phyloP scores from a whole-genome alignment of 1,139 yeast genomes.

The Diutina ranongensis region DNA sequence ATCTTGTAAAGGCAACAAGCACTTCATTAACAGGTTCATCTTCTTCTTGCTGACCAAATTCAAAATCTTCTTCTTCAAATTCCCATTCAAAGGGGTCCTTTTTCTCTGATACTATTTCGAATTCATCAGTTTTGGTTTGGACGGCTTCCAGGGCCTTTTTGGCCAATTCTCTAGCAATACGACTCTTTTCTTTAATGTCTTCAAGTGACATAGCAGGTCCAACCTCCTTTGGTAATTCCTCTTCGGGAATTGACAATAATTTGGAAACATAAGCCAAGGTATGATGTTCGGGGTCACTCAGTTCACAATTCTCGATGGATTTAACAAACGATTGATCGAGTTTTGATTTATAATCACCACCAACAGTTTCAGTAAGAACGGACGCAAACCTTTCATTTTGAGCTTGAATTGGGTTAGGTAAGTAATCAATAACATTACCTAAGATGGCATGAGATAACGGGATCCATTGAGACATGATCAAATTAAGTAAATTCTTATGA shows the following conservation, averaged over 20 bases:
- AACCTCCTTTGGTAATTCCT: constrained; percentile 58
- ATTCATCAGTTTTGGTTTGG: constrained; percentile 7
- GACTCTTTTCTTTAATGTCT: constrained; percentile 56
- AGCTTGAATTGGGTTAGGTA: constrained; percentile 75
- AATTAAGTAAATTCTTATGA: constrained; percentile 44
- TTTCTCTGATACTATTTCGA: constrained; percentile 12
- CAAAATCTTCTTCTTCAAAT: constrained; percentile 28
- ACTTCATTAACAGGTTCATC: constrained; percentile 40
- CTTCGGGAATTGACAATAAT: constrained; percentile 72
- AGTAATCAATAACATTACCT: constrained; percentile 69
- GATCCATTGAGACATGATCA: constrained; percentile 89
- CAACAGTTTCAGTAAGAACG: constrained; percentile 35
- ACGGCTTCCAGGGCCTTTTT: constrained; percentile 52
- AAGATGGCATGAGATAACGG: constrained; percentile 83
- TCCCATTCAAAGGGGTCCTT: constrained; percentile 35
- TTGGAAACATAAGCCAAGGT: constrained; percentile 83
- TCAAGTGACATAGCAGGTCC: constrained; percentile 32
- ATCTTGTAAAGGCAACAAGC: constrained; percentile 77
- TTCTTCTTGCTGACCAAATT: constrained; percentile 32
- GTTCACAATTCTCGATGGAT: constrained; percentile 54
- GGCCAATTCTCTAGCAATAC: constrained; percentile 60
- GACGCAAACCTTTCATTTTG: constrained; percentile 63
- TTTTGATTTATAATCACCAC: constrained; percentile 13
- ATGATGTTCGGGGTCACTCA: constrained; percentile 39
- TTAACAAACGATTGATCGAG: constrained; percentile 37